Base-by-base conservation (phyloP, 805 yeast species). In the Torulaspora indica region DNA sequence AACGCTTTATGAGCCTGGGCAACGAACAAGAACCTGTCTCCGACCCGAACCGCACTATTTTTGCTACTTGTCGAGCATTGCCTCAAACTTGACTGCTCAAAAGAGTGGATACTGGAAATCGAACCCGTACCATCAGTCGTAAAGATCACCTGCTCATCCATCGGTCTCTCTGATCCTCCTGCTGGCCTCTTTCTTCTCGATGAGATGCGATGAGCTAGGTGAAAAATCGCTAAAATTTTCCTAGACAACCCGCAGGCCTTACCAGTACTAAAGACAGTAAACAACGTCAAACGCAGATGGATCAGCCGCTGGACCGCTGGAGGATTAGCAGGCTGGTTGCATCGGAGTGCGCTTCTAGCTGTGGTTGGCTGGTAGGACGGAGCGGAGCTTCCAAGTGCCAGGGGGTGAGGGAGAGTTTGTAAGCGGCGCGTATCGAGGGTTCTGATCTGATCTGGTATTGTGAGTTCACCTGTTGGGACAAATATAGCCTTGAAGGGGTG, bases 1-100 rank as follows among this genome's bases (percentile, higher is more conserved):
- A 88, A 64, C 0, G 96, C 93, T 58, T 83, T 85, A 33, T 74
- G 77, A n/a, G 71, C 69, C 48, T 82, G 79, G 0, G 87, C 85
- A 8, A 78, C 79, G 48, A 86, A 75, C 10, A 83, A 58, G 43
- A 78, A 73, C 33, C 75, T 75, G 12, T 78, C 78, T 2, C 81
- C 82, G 3, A 79, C 76, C 25, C 72, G 60, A 14, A 67, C 76
- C 2, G 79, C 74, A 15, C 82, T 81, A 56, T 78, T 68, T 18
- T 54, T 54, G 10, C 71, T 64, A 24, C 75, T 69, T 30, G 74
- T 74, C 3, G 80, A 74, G 49, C 66, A 60, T 46, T 62, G 67
- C 46, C 63, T 57, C 36, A 62, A 46, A 48, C 52, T 57, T 1
- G 62, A 44, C 41, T 61, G 66, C 24, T 58, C 66, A 28, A 52